phyloP scores from a whole-genome alignment of 2,329 filamentous ascomycete genomes.

The Hortaea werneckii region DNA sequence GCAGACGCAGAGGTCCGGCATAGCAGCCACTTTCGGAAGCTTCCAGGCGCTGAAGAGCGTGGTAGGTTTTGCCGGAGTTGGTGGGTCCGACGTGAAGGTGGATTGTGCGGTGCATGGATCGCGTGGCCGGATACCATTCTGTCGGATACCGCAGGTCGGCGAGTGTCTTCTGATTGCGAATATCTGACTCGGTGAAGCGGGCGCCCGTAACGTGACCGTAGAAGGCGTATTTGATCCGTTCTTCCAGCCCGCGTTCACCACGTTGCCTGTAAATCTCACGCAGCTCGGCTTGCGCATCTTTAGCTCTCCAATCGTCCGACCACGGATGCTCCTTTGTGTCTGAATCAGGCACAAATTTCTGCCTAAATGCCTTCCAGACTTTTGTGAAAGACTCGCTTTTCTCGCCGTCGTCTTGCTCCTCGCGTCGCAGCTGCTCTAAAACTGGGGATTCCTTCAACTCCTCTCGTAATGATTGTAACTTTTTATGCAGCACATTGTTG shows the following conservation, averaged over 20 bases:
- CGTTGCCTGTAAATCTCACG: constrained; percentile 5
- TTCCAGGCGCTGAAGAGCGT: constrained; percentile 77
- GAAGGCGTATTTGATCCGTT: constrained; percentile 53
- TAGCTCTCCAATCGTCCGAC: not conserved
- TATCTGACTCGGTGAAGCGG: constrained; percentile 46
- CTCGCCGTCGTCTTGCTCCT: constrained; percentile 5
- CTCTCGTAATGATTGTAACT: constrained; percentile 13
- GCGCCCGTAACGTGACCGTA: constrained; percentile 52
- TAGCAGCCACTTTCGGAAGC: constrained; percentile 69
- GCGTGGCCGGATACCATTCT: constrained; percentile 85
- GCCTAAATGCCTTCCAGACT: constrained; percentile 17
- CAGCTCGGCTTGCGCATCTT: constrained; percentile 10
- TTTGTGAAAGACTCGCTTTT: constrained; percentile 13
- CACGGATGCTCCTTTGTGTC: not conserved
- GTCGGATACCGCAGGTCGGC: constrained; percentile 80
- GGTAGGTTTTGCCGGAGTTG: constrained; percentile 97
- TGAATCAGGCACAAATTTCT: not conserved
- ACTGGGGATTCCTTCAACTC: constrained; percentile 24
- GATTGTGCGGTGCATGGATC: constrained; percentile 68
- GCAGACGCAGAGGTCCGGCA: constrained; percentile 74
- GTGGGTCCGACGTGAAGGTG: constrained; percentile 94
- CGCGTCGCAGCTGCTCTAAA: constrained; percentile 19
- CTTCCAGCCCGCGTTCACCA: constrained; percentile 19
- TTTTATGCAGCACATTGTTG: constrained; percentile 13
- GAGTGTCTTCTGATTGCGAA: constrained; percentile 52